Evolutionary conservation across 176 grass and related monocot genomes (phyloP), one percentile per base, ranked within the genome.

Genomic region (Hordeum vulgare): DNA sequence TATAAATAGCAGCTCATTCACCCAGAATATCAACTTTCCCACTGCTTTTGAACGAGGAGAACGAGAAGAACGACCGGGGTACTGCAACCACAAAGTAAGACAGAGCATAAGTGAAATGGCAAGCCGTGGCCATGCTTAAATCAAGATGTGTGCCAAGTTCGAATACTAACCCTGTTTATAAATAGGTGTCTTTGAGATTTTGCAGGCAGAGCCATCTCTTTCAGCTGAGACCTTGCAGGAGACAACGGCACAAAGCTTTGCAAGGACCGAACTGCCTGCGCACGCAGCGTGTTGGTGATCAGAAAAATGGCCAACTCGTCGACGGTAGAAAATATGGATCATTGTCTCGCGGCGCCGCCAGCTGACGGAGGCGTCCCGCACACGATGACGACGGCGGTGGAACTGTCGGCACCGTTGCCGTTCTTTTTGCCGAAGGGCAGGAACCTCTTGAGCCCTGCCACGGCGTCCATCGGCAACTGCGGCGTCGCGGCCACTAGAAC

Each of bases 361-460:
- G 45, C 79, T 4, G 23, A 59, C n/a, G 80, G 45, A 23, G 34
- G 69, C 27, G 40, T 12, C 14, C 20, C 27, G 31, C 70, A 76
- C 68, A 81, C 80, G 37, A 51, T 71, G 60, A 73, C 57, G 8
- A 54, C 58, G 68, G 41, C 56, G 63, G 34, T 14, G 29, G 29
- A 31, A 31, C 29, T 31, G 29, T 31, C 29, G 29, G 29, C 29
- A 31, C 29, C 29, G 29, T 31, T 97, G 57, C 68, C 18, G 67
- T 61, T 91, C 75, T 81, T 97, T 75, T 82, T 91, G 18, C 89
- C 87, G n/a, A 97, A 94, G 61, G 62, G 90, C 61, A 97, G 78
- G 3, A 94, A 84, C 75, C 75, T 75, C 75, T 77, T 97, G 65
- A 97, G 76, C 67, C 94, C 89, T 24, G 74, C 75, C 15, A 92